Base-by-base conservation (phyloP, 768 basidiomycete species). In the Lactarius tabidus region DNA sequence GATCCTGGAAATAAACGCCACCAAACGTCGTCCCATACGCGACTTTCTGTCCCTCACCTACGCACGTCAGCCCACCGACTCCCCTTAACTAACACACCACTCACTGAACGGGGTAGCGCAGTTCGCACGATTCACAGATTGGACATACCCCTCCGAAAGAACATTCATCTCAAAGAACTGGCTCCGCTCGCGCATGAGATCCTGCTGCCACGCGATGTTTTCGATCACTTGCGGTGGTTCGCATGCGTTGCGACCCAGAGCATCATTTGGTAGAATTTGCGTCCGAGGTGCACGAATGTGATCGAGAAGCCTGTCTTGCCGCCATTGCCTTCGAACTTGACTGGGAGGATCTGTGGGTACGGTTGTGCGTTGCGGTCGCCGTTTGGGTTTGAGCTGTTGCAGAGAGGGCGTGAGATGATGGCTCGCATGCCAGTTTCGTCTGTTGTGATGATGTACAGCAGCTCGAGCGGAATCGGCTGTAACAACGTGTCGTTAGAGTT, bases 151-250 rank as follows among this genome's bases (percentile, higher is more conserved):
- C 69, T 98, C 93, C 64, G 87, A 93, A 67, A 99, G 78, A 8
- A 85, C 85, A 23, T n/a, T 33, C 33, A 90, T 90, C 71, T 96
- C 94, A 74, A 99, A 97, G 23, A 94, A 85, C 74, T 81, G 78
- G 72, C 92, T 95, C 66, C 91, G 80, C 67, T 95, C 93, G 65
- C 90, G 82, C 81, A 97, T 82, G 33, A 80, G 73, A 67, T 89
- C 86, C 79, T 98, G 97, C 74, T 95, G 93, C 79, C 91, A 93
- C 71, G 84, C 81, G 70, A 99, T 97, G 64, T 81, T 77, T 70
- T 99, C 97, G 57, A 98, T 75, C 97, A 98, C 76, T 97, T 98
- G 71, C 88, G 87, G 72, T 97, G 89, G 69, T 83, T 85, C 59
- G 93, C 81, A 53, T 87, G 85, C 33, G 95, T 90, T 70, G 84